Evolutionary conservation across 2,329 filamentous ascomycete species (phyloP), one percentile per base, ranked within the genome.

Genomic region (Coleophoma crateriformis): DNA sequence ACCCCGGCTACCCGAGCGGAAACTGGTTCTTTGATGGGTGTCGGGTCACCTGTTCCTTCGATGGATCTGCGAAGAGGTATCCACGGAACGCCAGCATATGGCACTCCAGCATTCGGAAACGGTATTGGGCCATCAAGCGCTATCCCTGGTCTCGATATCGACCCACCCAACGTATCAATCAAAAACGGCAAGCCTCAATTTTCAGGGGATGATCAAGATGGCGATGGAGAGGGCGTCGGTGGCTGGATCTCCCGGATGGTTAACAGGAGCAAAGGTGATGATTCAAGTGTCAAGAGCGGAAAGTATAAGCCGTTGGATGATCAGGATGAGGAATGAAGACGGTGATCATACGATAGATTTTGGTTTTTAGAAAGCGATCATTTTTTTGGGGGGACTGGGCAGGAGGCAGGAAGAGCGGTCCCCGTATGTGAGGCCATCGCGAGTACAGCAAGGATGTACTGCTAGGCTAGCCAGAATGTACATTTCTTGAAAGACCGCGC

Each of bases 111-210:
- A 62, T 38, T 38, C n/a, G 52, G 65, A 8, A 58, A 61, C 39
- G 56, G 67, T 40, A 70, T 81, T 53, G 81, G 78, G 12, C 71
- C 85, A 1, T 81, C 86, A 4, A 81, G 75, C 55, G 82, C 83
- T 7, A 90, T 96, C 51, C 90, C 90, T 1, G 85, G 87, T 8
- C 75, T 96, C 50, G 83, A 90, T 60, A 87, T 96, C 50, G 84
- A 95, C 38, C 87, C 89, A 5, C 88, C 90, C 1, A 76, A 82
- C 45, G 74, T 88, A 2, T 67, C 71, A 27, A 68, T 75, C 40
- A 66, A 70, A 38, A 74, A 75, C 52, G 74, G 75, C 48, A 81
- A 79, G 63, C 67, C 72, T 11, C 66, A 71, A 44, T 64, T 69
- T 47, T 52, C 55, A 22, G 43, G 61, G 59, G 50, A 62, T 57